Percentiles rank a stretch among this genome's conserved stretches.
These are phyloP conservation scores for Penicillium samsonianum DNA, from an alignment of 495 filamentous ascomycete species.

Conservation along the genomic window DNA sequence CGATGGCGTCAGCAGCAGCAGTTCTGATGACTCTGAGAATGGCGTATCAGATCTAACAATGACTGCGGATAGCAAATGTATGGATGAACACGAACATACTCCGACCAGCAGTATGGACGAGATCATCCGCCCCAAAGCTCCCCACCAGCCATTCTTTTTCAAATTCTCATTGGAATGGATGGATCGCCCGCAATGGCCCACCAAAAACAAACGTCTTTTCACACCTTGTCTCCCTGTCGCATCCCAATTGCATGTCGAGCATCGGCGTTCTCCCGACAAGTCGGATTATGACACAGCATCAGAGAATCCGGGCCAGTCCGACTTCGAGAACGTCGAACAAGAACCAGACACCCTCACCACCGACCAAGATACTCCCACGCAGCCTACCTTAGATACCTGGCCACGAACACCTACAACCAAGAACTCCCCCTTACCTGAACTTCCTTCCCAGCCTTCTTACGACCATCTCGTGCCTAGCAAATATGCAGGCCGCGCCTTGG, in stretches of 20 bases:
- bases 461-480: slow-evolving; percentile 52
- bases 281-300: slow-evolving; percentile 33
- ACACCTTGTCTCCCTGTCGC: slow-evolving; percentile 76
- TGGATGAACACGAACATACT: slow-evolving; percentile 32
- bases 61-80: slow-evolving; percentile 29
- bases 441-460: slow-evolving; percentile 23
- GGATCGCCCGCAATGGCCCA: slow-evolving; percentile 54
- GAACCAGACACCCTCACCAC: slow-evolving; percentile 8
- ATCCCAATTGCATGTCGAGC: slow-evolving; percentile 53
- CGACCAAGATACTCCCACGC: slow-evolving; percentile 6
- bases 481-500: slow-evolving; percentile 85
- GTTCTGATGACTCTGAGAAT: slow-evolving; percentile 44
- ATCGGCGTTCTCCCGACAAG: slow-evolving; percentile 31
- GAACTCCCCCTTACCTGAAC: slow-evolving; percentile 25
- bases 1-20: slow-evolving; percentile 37
- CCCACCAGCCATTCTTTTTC: slow-evolving; percentile 67
- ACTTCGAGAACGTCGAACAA: slow-evolving; percentile 21
- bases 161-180: slow-evolving; percentile 80
- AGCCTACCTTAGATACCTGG: slow-evolving; percentile 14
- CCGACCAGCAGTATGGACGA: slow-evolving; percentile 30
- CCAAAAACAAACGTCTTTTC: slow-evolving; percentile 61
- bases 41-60: slow-evolving; percentile 29
- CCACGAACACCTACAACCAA: slow-evolving; percentile 21
- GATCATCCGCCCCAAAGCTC: slow-evolving; percentile 35
- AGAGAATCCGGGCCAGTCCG: slow-evolving; percentile 23